These are phyloP conservation scores for Fusarium oxysporum DNA, from an alignment of 2,329 filamentous ascomycete genomes.

Conservation along the genomic window DNA sequence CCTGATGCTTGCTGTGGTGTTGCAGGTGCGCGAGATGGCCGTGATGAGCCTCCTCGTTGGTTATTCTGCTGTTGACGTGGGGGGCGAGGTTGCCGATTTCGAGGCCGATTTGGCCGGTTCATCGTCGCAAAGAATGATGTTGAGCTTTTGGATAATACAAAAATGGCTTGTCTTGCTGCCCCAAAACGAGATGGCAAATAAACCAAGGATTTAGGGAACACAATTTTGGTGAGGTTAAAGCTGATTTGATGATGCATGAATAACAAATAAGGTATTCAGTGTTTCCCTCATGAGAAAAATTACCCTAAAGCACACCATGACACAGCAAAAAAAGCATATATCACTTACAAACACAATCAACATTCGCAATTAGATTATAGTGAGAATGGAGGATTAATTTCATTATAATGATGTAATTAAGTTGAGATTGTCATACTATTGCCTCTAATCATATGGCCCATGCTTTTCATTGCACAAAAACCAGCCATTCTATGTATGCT, in stretches of 20 bases:
- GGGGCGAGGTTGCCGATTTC: slow-evolving; percentile 49
- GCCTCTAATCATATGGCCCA: not conserved
- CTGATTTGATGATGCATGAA: slow-evolving; percentile 17
- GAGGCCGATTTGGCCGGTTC: slow-evolving; percentile 50
- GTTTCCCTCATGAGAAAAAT: not conserved
- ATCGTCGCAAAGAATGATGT: slow-evolving; percentile 31
- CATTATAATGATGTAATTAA: not conserved
- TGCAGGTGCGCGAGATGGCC: slow-evolving; percentile 38
- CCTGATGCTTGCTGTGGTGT: slow-evolving; percentile 52
- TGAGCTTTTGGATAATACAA: not conserved
- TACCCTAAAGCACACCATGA: slow-evolving; percentile 14
- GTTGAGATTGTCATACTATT: not conserved
- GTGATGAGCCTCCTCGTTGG: slow-evolving; percentile 30
- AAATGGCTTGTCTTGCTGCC: not conserved
- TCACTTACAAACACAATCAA: not conserved
- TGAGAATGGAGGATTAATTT: not conserved
- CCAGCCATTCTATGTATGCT: not conserved
- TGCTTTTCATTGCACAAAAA: not conserved
- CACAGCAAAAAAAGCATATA: not conserved
- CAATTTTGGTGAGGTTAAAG: not conserved
- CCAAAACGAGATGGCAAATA: too few species aligned
- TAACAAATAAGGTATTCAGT: not conserved
- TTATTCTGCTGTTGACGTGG: slow-evolving; percentile 39
- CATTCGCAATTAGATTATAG: not conserved
- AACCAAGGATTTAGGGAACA: not conserved